A percentile compares a stretch with the other conserved stretches of the same genome.
Evolutionary conservation across 306 rosid genomes (phyloP).

Genomic region (Cercis canadensis): DNA sequence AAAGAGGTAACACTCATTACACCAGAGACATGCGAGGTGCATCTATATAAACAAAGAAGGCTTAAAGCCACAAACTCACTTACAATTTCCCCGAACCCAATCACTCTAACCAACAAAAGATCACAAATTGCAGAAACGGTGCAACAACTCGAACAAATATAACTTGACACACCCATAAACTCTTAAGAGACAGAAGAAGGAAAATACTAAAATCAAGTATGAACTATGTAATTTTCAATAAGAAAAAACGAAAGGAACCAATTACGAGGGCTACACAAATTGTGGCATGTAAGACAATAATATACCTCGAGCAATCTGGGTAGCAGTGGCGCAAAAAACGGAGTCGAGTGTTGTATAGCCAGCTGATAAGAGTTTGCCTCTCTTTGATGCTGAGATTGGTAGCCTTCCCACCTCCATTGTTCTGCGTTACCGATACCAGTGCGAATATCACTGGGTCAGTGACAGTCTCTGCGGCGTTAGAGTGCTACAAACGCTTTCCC

Average conservation of each 20-base stretch:
- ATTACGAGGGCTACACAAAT: not conserved
- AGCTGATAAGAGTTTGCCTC: slow-evolving; percentile 80
- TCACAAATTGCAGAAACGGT: not conserved
- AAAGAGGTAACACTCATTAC: not conserved
- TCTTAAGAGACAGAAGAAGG: no score
- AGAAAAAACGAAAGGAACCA: no score
- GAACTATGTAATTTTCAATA: no score
- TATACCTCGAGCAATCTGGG: slow-evolving; percentile 75
- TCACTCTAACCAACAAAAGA: not conserved
- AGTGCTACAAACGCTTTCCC: no score
- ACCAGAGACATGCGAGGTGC: not conserved
- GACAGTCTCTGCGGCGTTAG: no score
- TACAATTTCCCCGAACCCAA: not conserved
- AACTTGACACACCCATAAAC: no score
- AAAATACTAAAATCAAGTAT: no score
- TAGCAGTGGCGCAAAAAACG: slow-evolving; percentile 56
- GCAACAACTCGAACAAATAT: not conserved
- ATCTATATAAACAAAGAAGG: not conserved
- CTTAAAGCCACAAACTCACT: not conserved
- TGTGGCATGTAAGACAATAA: not conserved
- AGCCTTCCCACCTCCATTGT: slow-evolving; percentile 85
- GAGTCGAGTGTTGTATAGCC: slow-evolving; percentile 70
- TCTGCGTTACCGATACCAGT: no score
- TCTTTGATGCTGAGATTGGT: slow-evolving; percentile 75
- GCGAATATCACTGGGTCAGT: no score